phyloP scores from a whole-genome alignment of 345 rosid genomes.

The Combretum micranthum region DNA sequence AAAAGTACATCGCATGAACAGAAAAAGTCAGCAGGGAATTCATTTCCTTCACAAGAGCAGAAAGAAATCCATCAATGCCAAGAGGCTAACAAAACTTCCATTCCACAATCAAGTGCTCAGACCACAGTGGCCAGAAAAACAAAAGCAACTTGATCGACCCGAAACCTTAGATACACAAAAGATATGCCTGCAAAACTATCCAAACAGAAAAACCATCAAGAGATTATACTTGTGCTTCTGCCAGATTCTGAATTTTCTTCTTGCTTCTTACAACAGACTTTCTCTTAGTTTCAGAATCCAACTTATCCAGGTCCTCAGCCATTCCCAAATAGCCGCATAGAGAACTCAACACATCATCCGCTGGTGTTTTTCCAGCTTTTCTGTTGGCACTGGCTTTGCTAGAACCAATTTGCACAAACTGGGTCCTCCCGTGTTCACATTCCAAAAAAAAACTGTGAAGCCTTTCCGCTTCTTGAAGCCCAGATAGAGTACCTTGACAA shows the following conservation, averaged over 20 bases:
- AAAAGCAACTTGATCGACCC: background rate
- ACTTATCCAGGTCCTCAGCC: conserved; percentile 40
- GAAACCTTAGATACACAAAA: background rate
- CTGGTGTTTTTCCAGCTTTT: conserved; percentile 1
- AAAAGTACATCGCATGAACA: no score
- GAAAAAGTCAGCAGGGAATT: no score
- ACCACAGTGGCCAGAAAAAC: background rate
- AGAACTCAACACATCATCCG: conserved; percentile 12
- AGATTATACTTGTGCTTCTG: conserved; percentile 2
- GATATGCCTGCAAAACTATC: background rate
- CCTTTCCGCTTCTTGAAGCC: conserved; percentile 38
- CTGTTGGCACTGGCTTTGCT: conserved; percentile 1
- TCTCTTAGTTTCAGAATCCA: conserved; percentile 29
- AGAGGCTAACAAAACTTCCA: no score
- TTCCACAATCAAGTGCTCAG: background rate
- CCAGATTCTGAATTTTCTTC: conserved; percentile 31
- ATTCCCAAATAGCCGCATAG: conserved; percentile 45
- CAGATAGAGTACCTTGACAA: conserved; percentile 34
- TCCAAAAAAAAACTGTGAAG: conserved; percentile 29
- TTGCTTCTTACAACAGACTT: conserved; percentile 34
- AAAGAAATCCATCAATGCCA: no score
- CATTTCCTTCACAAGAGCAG: no score
- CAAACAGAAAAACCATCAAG: background rate
- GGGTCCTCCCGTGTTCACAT: conserved; percentile 32
- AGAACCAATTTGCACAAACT: conserved; percentile 17